Conservation (phyloP, 169 alveolate genomes). For the Plasmodium knowlesi region DNA sequence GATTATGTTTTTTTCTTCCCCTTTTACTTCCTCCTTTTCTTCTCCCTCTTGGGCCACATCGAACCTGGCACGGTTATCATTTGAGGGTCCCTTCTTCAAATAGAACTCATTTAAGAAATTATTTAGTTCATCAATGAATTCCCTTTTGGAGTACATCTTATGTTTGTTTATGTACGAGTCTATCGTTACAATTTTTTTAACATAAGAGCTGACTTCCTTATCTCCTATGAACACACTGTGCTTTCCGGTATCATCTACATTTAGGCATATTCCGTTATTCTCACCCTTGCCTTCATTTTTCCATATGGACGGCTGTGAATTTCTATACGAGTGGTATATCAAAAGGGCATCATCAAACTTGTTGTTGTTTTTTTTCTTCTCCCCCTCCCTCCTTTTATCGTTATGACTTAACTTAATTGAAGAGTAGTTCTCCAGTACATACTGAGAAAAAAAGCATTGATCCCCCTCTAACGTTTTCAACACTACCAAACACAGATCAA, state of each 20-base stretch:
- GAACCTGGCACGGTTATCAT: not conserved
- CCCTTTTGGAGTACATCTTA: constrained; percentile 27
- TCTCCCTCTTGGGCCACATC: not conserved
- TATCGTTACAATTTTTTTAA: constrained; percentile 24
- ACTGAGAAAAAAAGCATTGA: constrained; percentile 5
- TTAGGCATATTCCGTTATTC: not conserved
- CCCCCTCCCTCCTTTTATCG: constrained; percentile 1
- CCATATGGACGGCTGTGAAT: not conserved
- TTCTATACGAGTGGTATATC: constrained; percentile 26
- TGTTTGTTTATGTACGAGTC: constrained; percentile 64
- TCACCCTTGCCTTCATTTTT: not conserved
- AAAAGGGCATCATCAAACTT: constrained; percentile 31
- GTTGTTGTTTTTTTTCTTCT: constrained; percentile 19
- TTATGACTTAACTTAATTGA: constrained; percentile 16
- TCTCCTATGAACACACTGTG: constrained; percentile 15
- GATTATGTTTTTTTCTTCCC: constrained; percentile 1
- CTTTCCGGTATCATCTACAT: not conserved
- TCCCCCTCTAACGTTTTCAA: constrained; percentile 48
- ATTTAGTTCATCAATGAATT: constrained; percentile 20
- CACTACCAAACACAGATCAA: constrained; percentile 29
- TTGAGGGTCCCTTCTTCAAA: not conserved
- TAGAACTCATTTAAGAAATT: constrained; percentile 29
- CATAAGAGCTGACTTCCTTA: constrained; percentile 19
- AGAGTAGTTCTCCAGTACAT: constrained; percentile 52
- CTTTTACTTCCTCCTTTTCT: not conserved